Base-by-base conservation (phyloP, 2,329 filamentous ascomycete genomes). In the Talaromyces albobiverticillius region DNA sequence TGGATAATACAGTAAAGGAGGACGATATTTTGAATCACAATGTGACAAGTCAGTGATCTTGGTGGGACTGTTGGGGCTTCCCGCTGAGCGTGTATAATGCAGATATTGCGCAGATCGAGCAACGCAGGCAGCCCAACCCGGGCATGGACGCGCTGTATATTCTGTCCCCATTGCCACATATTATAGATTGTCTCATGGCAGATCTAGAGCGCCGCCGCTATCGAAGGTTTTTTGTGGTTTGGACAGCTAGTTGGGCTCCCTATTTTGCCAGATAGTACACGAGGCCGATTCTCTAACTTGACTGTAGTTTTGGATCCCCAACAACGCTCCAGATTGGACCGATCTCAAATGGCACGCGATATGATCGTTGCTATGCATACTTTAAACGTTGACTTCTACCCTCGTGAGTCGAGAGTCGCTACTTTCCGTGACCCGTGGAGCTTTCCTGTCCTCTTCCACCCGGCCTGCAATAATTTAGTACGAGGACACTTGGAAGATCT, bases 21-120 rank as follows among this genome's bases (percentile, higher is more conserved):
- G 93, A 99, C 83, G 90, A 96, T 67, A 95, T 99, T 62, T 87
- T 99, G 75, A 95, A 95, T 70, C 85, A 91, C 74, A 96, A 96
- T 71, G 89, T 99, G 73, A 93, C 92, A 62, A 96, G 92, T 96
- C 81, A 69, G 86, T 32, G 18, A 18, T 43, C 40, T 38, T 43
- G 53, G 38, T 46, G 57, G 53, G 58, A 64, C 13, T 38, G n/a
- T 46, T 36, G n/a, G 22, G 18, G 45, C 9, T 26, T 22, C 40
- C 48, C 32, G 20, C 52, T 50, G 51, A 51, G 40, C 56, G 18
- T 26, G 18, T 18, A 48, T 18, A 50, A 57, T 42, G 47, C 72
- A 95, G 92, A 96, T 74, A 93, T 99, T 71, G 93, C 97, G 79
- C 84, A 84, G 67, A 95, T 99, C 74, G 92, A 96, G 77, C 85